Percentiles rank a stretch among this genome's conserved stretches.
phyloP scores from a whole-genome alignment of 768 basidiomycete species.

The Naganishia friedmannii region DNA sequence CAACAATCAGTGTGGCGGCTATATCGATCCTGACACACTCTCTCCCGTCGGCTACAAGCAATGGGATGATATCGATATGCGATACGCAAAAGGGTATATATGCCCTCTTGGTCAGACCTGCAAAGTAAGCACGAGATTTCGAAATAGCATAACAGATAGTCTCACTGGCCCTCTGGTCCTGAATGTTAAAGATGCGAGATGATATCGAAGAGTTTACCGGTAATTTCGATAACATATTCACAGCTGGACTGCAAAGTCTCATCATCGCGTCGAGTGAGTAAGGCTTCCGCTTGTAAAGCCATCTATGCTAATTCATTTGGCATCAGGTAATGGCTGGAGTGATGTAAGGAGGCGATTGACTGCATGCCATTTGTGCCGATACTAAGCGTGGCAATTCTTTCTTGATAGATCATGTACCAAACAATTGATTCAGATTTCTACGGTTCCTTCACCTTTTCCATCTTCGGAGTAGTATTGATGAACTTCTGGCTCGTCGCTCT shows the following conservation, averaged over 20 bases:
- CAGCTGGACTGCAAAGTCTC: conserved; percentile 74
- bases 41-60: conserved; percentile 55
- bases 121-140: conserved; percentile 56
- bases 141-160: background rate
- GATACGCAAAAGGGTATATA: conserved; percentile 72
- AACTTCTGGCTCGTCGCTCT: conserved; percentile 86
- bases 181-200: conserved; percentile 34
- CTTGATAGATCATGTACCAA: conserved; percentile 77
- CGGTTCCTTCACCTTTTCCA: conserved; percentile 81
- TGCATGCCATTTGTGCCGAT: background rate
- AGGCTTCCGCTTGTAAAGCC: background rate
- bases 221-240: conserved; percentile 86
- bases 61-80: conserved; percentile 52
- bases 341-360: conserved; percentile 27
- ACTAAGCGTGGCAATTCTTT: conserved; percentile 49
- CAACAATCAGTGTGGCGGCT: conserved; percentile 73
- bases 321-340: conserved; percentile 51
- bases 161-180: background rate
- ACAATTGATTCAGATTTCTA: conserved; percentile 89
- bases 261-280: conserved; percentile 73
- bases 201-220: conserved; percentile 66
- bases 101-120: conserved; percentile 86
- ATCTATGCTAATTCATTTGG: background rate
- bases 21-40: conserved; percentile 64
- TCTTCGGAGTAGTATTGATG: conserved; percentile 74